These are phyloP conservation scores for Nakazawaea pomicola DNA, from an alignment of 805 yeast species.

Conservation along the genomic window DNA sequence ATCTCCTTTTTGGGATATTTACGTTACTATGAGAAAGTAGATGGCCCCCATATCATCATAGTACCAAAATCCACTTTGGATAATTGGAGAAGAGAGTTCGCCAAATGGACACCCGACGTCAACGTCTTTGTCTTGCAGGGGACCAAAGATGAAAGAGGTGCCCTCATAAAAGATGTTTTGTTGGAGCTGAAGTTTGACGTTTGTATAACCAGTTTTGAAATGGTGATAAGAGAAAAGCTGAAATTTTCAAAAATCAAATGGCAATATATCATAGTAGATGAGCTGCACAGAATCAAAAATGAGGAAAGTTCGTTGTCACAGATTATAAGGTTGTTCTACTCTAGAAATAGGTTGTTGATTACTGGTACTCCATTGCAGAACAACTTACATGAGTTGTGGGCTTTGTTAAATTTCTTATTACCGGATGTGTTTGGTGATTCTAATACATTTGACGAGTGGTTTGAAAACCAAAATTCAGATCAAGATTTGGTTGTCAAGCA, in stretches of 20 bases:
- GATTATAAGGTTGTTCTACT: constrained; percentile 83
- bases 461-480: constrained; percentile 51
- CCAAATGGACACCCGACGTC: constrained; percentile 95
- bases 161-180: constrained; percentile 53
- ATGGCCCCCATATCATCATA: constrained; percentile 87
- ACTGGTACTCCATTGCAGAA: constrained; percentile 97
- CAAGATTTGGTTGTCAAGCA: constrained; percentile 86
- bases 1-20: constrained; percentile 82
- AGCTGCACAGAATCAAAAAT: constrained; percentile 94
- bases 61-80: constrained; percentile 96
- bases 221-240: constrained; percentile 85
- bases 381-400: constrained; percentile 95
- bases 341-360: constrained; percentile 76
- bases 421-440: constrained; percentile 96
- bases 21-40: constrained; percentile 68
- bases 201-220: constrained; percentile 85
- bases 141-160: constrained; percentile 70
- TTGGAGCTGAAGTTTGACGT: constrained; percentile 83
- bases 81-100: constrained; percentile 94
- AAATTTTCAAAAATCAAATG: constrained; percentile 77
- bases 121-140: constrained; percentile 84
- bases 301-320: constrained; percentile 91
- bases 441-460: constrained; percentile 89
- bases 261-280: constrained; percentile 93
- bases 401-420: constrained; percentile 77